Percentiles rank a stretch among this genome's conserved stretches.
phyloP scores from a whole-genome alignment of 2,329 filamentous ascomycete genomes.

The Pseudodiploospora longispora region DNA sequence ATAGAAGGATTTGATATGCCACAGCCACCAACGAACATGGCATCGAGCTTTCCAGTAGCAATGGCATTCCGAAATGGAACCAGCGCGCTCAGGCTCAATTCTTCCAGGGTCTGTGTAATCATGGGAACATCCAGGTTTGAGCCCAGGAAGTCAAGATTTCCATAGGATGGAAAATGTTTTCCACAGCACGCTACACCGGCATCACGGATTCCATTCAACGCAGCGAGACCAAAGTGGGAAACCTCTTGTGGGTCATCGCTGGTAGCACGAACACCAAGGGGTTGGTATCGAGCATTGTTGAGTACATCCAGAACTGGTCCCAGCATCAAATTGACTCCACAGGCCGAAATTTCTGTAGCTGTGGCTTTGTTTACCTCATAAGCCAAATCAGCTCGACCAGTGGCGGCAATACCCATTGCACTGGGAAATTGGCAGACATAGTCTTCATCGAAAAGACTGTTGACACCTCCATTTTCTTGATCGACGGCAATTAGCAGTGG shows the following conservation, averaged over 20 bases:
- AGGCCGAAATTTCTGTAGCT: constrained; percentile 82
- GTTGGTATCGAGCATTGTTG: constrained; percentile 86
- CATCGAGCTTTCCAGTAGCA: constrained; percentile 69
- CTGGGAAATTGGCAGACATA: constrained; percentile 95
- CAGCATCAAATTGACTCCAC: constrained; percentile 92
- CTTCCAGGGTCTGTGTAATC: constrained; percentile 89
- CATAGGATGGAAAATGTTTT: constrained; percentile 95
- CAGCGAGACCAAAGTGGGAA: constrained; percentile 83
- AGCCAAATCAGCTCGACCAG: constrained; percentile 74
- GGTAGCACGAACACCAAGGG: constrained; percentile 78
- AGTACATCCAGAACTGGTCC: constrained; percentile 90
- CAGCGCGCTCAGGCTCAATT: constrained; percentile 82
- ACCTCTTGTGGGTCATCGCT: constrained; percentile 94
- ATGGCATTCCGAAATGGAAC: constrained; percentile 91
- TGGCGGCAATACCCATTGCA: constrained; percentile 93
- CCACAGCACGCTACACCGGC: constrained; percentile 83
- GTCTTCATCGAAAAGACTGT: constrained; percentile 91
- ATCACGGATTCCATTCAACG: constrained; percentile 87
- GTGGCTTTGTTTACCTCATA: constrained; percentile 90
- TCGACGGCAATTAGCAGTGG: constrained; percentile 87
- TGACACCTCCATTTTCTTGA: constrained; percentile 97
- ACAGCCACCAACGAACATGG: constrained; percentile 93
- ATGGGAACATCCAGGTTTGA: constrained; percentile 89
- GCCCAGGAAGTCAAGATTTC: constrained; percentile 86
- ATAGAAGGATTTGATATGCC: constrained; percentile 86